Evolutionary conservation across 495 filamentous ascomycete species (phyloP).

Genomic region (Penicillium alfredii): DNA sequence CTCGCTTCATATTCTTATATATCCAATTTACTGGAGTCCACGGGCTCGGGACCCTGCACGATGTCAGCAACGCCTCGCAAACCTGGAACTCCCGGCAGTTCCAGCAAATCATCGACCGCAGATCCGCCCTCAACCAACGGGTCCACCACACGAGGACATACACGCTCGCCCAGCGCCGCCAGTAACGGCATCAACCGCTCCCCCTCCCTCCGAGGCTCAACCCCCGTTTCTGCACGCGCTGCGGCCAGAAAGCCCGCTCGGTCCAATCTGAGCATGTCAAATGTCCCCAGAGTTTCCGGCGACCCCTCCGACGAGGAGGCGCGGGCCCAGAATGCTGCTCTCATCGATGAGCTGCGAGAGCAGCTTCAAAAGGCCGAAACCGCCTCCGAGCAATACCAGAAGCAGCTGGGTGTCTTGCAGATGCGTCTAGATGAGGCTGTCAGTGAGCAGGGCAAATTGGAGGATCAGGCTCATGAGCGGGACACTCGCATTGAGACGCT

Average conservation of each 20-base stretch:
- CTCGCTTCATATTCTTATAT: slow-evolving; percentile 12
- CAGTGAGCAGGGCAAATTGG: slow-evolving; percentile 75
- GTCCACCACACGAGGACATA: slow-evolving; percentile 36
- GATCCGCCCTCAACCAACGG: slow-evolving; percentile 33
- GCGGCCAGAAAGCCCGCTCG: slow-evolving; percentile 54
- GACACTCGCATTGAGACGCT: slow-evolving; percentile 74
- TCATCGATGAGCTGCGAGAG: slow-evolving; percentile 79
- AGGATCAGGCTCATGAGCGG: slow-evolving; percentile 77
- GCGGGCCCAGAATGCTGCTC: slow-evolving; percentile 63
- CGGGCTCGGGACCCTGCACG: slow-evolving; percentile 22
- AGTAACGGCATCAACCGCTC: slow-evolving; percentile 37
- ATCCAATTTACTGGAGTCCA: slow-evolving; percentile 12
- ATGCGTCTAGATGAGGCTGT: slow-evolving; percentile 78
- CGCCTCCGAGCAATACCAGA: slow-evolving; percentile 71
- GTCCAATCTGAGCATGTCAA: slow-evolving; percentile 56
- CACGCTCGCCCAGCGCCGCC: slow-evolving; percentile 36
- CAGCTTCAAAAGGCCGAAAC: slow-evolving; percentile 74
- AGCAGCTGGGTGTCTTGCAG: slow-evolving; percentile 79
- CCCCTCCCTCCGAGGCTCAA: slow-evolving; percentile 40
- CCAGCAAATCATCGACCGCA: slow-evolving; percentile 35
- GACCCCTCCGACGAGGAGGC: slow-evolving; percentile 57
- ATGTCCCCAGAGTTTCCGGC: slow-evolving; percentile 48
- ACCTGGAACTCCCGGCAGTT: slow-evolving; percentile 35
- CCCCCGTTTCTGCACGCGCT: slow-evolving; percentile 64
- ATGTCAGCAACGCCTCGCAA: slow-evolving; percentile 45